Base-by-base conservation (phyloP, 2,329 filamentous ascomycete species). In the Phialocephala sp. region DNA sequence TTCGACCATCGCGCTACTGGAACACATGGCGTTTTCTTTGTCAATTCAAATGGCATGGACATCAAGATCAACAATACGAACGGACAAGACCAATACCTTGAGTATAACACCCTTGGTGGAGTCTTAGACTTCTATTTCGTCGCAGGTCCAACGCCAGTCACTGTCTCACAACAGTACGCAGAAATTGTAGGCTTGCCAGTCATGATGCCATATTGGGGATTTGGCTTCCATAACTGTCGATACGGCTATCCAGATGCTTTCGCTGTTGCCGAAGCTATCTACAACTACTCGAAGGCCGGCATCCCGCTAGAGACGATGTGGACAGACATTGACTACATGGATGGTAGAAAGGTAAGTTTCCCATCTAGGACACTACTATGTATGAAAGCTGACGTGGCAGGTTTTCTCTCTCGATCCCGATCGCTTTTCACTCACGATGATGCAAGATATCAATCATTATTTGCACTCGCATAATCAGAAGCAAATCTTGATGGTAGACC, bases 401-500 rank as follows among this genome's bases (percentile, higher is more conserved):
- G 71, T 90, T 56, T 91, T 92, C 74, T 88, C 87, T 0, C 78
- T 88, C 0, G 90, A 92, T 67, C 84, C 87, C 0, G 81, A 87
- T 2, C 80, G 89, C 37, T 92, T 89, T 73, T 85, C 89, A 0
- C 73, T 90, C 6, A 63, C 81, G 0, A 83, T 84, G 75, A 85
- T 93, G 80, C 87, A 85, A 43, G 84, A 90, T 70, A 78, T 93
- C 1, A 87, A 90, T 24, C 80, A 84, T 41, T 85, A 89, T 24
- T 82, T 95, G 0, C 91, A 93, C 72, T 76, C 79, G 8, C 84
- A 87, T 63, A 78, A 90, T 50, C 90, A 93, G 75, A 84, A 90
- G 56, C 92, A 91, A 69, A 84, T 92, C 36, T 79, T 94, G 56
- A 95, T 95, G 87, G 89, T 94, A 0, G 92, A 95, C 70, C 89